These are phyloP conservation scores for Leptodontidium sp. DNA, from an alignment of 2,329 filamentous ascomycete species.

Conservation along the genomic window DNA sequence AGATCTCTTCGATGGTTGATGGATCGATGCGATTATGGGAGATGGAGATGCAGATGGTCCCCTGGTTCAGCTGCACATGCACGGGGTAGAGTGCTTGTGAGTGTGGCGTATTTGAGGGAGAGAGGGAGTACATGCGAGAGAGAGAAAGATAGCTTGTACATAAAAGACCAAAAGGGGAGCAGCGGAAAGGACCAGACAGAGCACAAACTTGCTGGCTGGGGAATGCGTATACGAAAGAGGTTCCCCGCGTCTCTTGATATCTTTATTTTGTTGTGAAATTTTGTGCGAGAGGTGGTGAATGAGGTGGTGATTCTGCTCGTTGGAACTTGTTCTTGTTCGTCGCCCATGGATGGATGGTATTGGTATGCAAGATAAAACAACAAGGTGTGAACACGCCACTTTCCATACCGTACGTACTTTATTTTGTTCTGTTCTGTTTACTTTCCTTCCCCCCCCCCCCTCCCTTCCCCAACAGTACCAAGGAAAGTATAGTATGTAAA, in stretches of 20 bases:
- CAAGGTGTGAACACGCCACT: too few relatives aligned
- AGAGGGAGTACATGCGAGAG: constrained; percentile 1
- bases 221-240: neutral
- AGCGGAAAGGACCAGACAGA: neutral
- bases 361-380: too few relatives aligned
- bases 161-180: constrained; percentile 1
- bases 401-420: too few relatives aligned
- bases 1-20: neutral
- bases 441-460: too few relatives aligned
- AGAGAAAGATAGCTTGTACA: constrained; percentile 11
- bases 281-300: too few relatives aligned
- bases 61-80: neutral
- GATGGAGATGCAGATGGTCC: neutral
- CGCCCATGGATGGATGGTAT: too few relatives aligned
- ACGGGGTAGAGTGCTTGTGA: neutral
- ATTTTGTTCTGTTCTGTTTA: too few relatives aligned
- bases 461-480: too few relatives aligned
- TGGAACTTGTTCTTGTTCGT: too few relatives aligned
- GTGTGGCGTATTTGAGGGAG: neutral
- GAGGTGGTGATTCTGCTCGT: too few relatives aligned
- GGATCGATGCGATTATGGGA: constrained; percentile 1
- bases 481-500: too few relatives aligned
- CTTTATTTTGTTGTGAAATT: neutral
- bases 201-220: neutral
- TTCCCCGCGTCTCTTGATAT: neutral